Percentiles rank a stretch among this genome's conserved stretches.
Evolutionary conservation across 78 protist genomes (phyloP).

Genomic region (Dictyostelium purpureum): DNA sequence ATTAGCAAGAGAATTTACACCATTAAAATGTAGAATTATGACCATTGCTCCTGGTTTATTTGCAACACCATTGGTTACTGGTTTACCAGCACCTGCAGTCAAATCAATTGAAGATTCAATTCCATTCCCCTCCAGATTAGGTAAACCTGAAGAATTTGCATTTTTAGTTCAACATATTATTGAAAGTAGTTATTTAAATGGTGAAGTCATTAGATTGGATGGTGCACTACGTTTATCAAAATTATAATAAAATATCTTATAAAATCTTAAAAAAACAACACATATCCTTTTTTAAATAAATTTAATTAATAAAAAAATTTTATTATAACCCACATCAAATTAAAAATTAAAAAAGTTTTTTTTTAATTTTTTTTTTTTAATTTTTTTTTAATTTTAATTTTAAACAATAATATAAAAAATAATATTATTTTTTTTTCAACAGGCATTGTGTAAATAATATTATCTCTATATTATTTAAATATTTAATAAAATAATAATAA

Average conservation of each 20-base stretch:
- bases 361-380: background rate
- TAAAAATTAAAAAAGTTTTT: background rate
- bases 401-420: background rate
- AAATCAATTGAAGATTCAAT: constrained; percentile 2
- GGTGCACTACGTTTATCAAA: constrained; percentile 78
- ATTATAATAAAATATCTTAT: background rate
- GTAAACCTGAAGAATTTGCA: constrained; percentile 86
- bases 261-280: background rate
- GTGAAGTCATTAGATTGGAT: constrained; percentile 89
- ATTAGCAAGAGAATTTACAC: constrained; percentile 84
- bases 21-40: constrained; percentile 85
- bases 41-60: constrained; percentile 92
- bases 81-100: constrained; percentile 67
- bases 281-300: background rate
- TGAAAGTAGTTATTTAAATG: constrained; percentile 87
- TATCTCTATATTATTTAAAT: no score
- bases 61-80: constrained; percentile 84
- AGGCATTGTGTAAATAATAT: background rate
- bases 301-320: background rate
- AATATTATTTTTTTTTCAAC: background rate
- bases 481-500: no score
- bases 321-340: background rate
- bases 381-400: background rate
- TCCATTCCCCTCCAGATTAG: constrained; percentile 88
- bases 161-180: constrained; percentile 67